Base-by-base conservation (phyloP, 1,284 basidiomycete genomes). In the Rugosomyces carneus region DNA sequence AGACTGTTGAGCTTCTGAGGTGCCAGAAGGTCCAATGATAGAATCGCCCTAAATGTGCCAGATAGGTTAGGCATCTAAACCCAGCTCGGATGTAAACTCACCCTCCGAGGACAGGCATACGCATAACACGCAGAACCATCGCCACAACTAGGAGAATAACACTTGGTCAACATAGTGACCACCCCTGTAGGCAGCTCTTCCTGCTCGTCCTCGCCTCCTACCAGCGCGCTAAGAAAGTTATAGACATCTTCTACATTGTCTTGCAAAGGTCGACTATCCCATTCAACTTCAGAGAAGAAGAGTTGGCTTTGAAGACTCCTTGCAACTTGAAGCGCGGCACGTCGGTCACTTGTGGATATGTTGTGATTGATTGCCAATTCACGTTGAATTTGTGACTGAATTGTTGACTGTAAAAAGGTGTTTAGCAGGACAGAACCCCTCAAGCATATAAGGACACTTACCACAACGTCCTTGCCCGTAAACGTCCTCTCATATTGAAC, bases 251-350 rank as follows among this genome's bases (percentile, higher is more conserved):
- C 93, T 1, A 93, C 86, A 7, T 91, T 87, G 58, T 97, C 95
- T 47, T 87, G 83, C 35, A 98, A 66, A 0, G 83, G 74, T 20
- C 81, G 81, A 49, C 84, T 81, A 29, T 89, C 92, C 91, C 93
- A 96, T 64, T 97, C 94, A 4, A 97, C 94, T 63, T 99, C 95
- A 60, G 94, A 91, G 62, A 98, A 93, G 73, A 93, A 97, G 5
- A 97, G 76, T 62, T 95, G 90, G 50, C 80, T 84, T 57, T 98
- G 93, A 20, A 99, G 70, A 51, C 88, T 89, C 26, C 91, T 81
- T 0, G 93, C 94, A 7, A 96, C 84, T 57, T 84, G 80, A 15
- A 97, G 71, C 1, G 94, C 92, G 11, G 86, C 83, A 19, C 87
- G 78, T 2, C 93, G 75, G 57, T 93, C 89, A 45, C 71, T 76